A percentile compares a stretch with the other conserved stretches of the same genome.
Evolutionary conservation across 1,284 basidiomycete species (phyloP).

Genomic region (Apiotrichum gamsii): DNA sequence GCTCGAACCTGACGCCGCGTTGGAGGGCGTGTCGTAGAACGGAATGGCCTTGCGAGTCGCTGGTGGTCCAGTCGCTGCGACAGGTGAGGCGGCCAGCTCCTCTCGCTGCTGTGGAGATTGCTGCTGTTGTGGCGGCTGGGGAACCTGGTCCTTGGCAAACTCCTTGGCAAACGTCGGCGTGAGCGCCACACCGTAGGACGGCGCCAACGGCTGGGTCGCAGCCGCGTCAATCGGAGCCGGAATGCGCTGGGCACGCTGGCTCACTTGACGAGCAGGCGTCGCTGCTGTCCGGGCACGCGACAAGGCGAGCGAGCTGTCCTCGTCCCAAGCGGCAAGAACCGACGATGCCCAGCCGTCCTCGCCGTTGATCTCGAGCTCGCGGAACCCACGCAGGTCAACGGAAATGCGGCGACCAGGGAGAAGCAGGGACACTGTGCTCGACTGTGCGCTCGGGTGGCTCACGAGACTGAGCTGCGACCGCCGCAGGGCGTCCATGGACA

Average conservation of each 20-base stretch:
- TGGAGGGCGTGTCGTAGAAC: background rate
- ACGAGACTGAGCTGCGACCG: no score
- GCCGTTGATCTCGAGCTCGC: conserved; percentile 17
- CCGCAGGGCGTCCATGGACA: no score
- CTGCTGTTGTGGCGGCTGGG: no score
- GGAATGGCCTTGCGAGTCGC: no score
- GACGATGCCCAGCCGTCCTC: conserved; percentile 33
- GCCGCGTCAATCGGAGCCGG: background rate
- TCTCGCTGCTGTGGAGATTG: no score
- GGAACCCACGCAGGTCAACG: conserved; percentile 34
- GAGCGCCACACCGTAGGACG: background rate
- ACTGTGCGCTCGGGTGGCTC: no score
- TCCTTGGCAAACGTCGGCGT: background rate
- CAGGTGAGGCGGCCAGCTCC: no score
- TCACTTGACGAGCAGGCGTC: no score
- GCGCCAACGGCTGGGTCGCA: background rate
- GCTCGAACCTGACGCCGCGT: background rate
- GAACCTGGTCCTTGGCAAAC: background rate
- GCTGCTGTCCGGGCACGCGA: background rate
- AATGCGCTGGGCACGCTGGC: background rate
- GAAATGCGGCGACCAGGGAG: conserved; percentile 25
- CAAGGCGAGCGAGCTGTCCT: conserved; percentile 3
- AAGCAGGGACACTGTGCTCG: no score
- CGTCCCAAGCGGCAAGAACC: conserved; percentile 23
- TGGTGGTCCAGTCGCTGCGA: no score